A percentile compares a stretch with the other conserved stretches of the same genome.
These are phyloP conservation scores for Rhizophagus sp. DNA, from an alignment of 192 early-diverging fungal species.

Conservation along the genomic window DNA sequence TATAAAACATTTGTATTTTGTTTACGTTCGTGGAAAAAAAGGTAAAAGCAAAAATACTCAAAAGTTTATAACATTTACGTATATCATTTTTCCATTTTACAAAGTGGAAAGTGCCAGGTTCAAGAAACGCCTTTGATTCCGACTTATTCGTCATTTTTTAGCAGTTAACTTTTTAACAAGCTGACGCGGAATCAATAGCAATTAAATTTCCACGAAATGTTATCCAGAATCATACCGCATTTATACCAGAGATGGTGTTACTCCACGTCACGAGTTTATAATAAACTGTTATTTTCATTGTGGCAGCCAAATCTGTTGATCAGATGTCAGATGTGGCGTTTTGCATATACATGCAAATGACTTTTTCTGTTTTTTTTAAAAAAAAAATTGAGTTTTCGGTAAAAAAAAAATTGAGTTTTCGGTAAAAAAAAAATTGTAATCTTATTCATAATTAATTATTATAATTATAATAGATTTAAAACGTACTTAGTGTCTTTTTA, in stretches of 20 bases:
- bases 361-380: no score
- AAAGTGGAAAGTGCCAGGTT: neutral
- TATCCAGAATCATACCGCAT: neutral
- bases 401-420: no score
- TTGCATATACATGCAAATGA: neutral
- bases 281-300: neutral
- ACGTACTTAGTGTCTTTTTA: no score
- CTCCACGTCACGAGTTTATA: neutral
- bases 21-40: neutral
- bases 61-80: neutral
- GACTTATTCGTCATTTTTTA: neutral
- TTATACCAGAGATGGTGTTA: neutral
- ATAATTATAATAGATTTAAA: no score
- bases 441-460: no score
- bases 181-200: neutral
- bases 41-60: neutral
- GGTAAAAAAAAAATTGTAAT: no score
- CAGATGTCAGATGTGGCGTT: neutral
- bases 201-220: neutral
- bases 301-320: neutral
- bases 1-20: neutral
- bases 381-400: no score
- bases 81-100: neutral
- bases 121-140: neutral
- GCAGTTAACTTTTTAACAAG: neutral